phyloP scores from a whole-genome alignment of 2,329 filamentous ascomycete genomes.

The Colletotrichum cereale region DNA sequence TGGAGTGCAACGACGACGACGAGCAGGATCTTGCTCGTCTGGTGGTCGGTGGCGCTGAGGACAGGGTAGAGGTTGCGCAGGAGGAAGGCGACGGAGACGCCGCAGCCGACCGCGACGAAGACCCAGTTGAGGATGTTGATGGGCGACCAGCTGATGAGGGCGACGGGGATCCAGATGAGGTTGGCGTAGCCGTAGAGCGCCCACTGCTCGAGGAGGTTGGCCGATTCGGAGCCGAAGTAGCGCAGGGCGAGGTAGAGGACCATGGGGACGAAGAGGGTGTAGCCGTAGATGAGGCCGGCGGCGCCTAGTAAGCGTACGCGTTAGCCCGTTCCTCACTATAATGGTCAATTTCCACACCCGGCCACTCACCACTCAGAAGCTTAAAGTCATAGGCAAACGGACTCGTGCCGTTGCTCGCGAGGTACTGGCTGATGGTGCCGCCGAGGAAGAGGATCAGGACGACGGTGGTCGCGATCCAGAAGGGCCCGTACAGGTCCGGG shows the following conservation, averaged over 20 bases:
- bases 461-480: constrained; percentile 99
- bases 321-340: constrained; percentile 3
- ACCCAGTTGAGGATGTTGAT: constrained; percentile 91
- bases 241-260: constrained; percentile 88
- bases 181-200: constrained; percentile 97
- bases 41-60: constrained; percentile 89
- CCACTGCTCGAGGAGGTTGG: constrained; percentile 95
- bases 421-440: constrained; percentile 93
- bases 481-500: constrained; percentile 94
- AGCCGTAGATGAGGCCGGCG: constrained; percentile 94
- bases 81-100: constrained; percentile 84
- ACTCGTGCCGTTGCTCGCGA: constrained; percentile 74
- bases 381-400: constrained; percentile 94
- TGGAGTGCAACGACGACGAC: constrained; percentile 88
- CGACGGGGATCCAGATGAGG: constrained; percentile 96
- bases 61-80: constrained; percentile 91
- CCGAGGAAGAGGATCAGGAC: constrained; percentile 95
- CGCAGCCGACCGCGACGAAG: constrained; percentile 90
- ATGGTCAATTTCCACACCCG: background rate
- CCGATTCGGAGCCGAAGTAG: constrained; percentile 95
- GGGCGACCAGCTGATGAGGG: constrained; percentile 90
- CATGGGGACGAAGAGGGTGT: constrained; percentile 88
- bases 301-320: constrained; percentile 66
- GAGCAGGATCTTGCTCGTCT: constrained; percentile 89
- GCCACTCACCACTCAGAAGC: constrained; percentile 79